phyloP scores from a whole-genome alignment of 495 filamentous ascomycete species.

The Penicillium paradoxum region DNA sequence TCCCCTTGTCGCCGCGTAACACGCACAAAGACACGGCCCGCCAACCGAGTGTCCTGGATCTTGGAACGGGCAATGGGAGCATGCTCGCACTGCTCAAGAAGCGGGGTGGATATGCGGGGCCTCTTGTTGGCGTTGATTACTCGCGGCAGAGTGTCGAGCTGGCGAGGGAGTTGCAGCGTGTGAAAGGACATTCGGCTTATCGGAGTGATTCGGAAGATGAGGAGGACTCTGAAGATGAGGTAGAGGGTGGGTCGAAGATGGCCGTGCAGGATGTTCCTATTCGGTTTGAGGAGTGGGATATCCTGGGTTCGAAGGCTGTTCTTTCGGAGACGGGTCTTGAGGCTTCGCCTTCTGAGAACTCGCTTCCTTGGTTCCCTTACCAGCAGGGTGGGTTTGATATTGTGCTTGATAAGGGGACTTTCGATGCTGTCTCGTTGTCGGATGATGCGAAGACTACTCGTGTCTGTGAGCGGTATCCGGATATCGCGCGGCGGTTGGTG shows the following conservation, averaged over 20 bases:
- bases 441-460: constrained; percentile 48
- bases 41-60: constrained; percentile 55
- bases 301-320: constrained; percentile 48
- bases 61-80: constrained; percentile 91
- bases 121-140: constrained; percentile 86
- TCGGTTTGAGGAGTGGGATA: constrained; percentile 71
- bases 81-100: constrained; percentile 71
- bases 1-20: constrained; percentile 35
- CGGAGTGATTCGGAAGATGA: constrained; percentile 30
- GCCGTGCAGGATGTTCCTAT: constrained; percentile 29
- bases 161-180: constrained; percentile 48
- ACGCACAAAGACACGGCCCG: constrained; percentile 11
- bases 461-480: constrained; percentile 68
- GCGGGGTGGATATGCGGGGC: constrained; percentile 51
- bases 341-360: constrained; percentile 7
- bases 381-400: constrained; percentile 64
- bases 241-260: constrained; percentile 1
- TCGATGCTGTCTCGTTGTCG: constrained; percentile 81
- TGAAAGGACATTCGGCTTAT: constrained; percentile 39
- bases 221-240: constrained; percentile 30
- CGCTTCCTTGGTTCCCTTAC: constrained; percentile 31
- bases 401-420: constrained; percentile 93
- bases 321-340: constrained; percentile 25
- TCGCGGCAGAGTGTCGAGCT: constrained; percentile 66
- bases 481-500: constrained; percentile 59